Percentiles rank a stretch among this genome's conserved stretches.
These are phyloP conservation scores for Penicillium polonicum DNA, from an alignment of 2,329 filamentous ascomycete genomes.

Conservation along the genomic window DNA sequence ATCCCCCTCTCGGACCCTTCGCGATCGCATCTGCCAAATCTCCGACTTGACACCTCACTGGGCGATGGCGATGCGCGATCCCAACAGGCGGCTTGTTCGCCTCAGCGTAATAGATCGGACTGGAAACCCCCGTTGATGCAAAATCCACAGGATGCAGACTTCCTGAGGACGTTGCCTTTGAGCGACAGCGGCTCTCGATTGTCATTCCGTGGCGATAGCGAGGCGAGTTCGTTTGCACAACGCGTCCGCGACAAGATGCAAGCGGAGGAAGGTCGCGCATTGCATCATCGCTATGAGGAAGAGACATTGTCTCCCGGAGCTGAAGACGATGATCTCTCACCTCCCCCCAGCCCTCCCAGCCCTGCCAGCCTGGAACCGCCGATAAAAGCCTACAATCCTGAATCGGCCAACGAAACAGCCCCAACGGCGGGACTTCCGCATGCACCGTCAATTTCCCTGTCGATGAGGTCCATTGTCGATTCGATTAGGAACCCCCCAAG, in stretches of 20 bases:
- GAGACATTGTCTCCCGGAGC: constrained; percentile 31
- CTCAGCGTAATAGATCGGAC: constrained; percentile 15
- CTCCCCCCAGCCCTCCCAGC: constrained; percentile 8
- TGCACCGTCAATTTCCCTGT: constrained; percentile 20
- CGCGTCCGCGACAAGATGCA: constrained; percentile 53
- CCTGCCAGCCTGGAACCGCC: constrained; percentile 16
- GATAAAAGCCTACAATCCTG: constrained; percentile 12
- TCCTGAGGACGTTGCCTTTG: constrained; percentile 35
- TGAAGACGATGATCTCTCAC: constrained; percentile 14
- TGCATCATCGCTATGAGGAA: constrained; percentile 46
- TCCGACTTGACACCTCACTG: constrained; percentile 37
- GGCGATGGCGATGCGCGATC: constrained; percentile 20
- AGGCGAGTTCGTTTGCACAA: constrained; percentile 48
- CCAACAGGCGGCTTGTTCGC: constrained; percentile 9
- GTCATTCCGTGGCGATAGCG: constrained; percentile 40
- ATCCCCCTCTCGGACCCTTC: constrained; percentile 14
- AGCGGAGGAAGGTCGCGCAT: constrained; percentile 51
- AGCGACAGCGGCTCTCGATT: constrained; percentile 36
- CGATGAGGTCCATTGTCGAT: constrained; percentile 23
- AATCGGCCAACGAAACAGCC: constrained; percentile 28
- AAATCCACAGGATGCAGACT: constrained; percentile 39
- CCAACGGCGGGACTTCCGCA: constrained; percentile 28
- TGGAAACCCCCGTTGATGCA: constrained; percentile 34
- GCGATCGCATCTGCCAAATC: constrained; percentile 25
- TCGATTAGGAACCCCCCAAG: constrained; percentile 31